A percentile compares a stretch with the other conserved stretches of the same genome.
These are phyloP conservation scores for Daldinia decipiens DNA, from an alignment of 495 filamentous ascomycete genomes.

Conservation along the genomic window DNA sequence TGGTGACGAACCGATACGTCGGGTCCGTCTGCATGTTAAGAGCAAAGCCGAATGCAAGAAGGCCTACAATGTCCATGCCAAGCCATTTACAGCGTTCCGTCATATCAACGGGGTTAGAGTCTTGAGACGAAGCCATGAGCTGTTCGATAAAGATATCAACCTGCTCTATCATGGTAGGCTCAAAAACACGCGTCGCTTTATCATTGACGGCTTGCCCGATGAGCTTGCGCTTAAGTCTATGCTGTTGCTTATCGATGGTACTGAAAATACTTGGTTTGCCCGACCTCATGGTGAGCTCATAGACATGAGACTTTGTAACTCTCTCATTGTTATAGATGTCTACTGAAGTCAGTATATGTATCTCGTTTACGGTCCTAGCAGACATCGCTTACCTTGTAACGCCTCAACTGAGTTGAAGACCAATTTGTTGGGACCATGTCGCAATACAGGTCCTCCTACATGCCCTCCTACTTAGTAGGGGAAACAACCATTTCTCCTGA, in stretches of 20 bases:
- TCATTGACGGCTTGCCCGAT: constrained; percentile 26
- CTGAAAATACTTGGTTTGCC: constrained; percentile 11
- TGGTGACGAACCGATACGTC: not conserved
- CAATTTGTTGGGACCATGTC: constrained; percentile 3
- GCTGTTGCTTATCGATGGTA: constrained; percentile 4
- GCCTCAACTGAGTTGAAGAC: constrained; percentile 10
- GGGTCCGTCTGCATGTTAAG: constrained; percentile 1
- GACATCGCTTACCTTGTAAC: not conserved
- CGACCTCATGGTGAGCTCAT: not conserved
- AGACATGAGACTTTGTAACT: constrained; percentile 3
- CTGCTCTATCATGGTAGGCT: constrained; percentile 24
- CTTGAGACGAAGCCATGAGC: constrained; percentile 22
- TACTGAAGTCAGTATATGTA: not conserved
- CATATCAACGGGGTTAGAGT: not conserved
- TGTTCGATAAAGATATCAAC: constrained; percentile 25
- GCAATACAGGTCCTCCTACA: not conserved
- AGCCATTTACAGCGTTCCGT: not conserved
- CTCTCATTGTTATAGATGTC: constrained; percentile 9
- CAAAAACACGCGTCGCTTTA: constrained; percentile 24
- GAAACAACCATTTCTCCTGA: no score
- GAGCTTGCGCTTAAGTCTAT: constrained; percentile 20
- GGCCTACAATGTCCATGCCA: not conserved
- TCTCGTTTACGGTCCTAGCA: not conserved
- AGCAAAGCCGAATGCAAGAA: not conserved
- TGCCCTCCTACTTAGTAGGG: not conserved